Base-by-base conservation (phyloP, 2,329 filamentous ascomycete genomes). In the Dactylellina haptotyla region DNA sequence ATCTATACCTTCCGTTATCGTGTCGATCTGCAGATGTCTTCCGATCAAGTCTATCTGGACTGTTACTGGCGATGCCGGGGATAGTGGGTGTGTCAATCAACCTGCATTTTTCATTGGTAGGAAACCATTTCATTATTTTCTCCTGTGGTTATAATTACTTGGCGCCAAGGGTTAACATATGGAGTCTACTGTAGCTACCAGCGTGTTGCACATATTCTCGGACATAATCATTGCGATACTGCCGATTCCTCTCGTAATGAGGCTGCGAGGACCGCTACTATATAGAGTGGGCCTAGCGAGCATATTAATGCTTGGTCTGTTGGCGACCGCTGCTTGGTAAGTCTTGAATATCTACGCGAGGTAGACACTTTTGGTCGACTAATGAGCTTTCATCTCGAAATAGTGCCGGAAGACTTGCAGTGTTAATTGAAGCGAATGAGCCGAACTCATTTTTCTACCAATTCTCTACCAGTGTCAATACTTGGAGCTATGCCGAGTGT, bases 311-410 rank as follows among this genome's bases (percentile, higher is more conserved):
- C 41, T 73, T 3, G 69, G 61, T 3, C 45, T 73, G 2, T 14
- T 73, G 16, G 69, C 69, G 3, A 73, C 69, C 12, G 54, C 23
- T 18, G 54, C 61, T 20, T 61, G 69, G 69, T 66, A 62, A 58
- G 57, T 16, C 8, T 30, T n/a, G 28, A n/a, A 10, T 46, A 23
- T 9, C 9, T 30, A 9, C 2, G n/a, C n/a, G n/a, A n/a, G n/a
- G n/a, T n/a, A n/a, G n/a, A n/a, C n/a, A n/a, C 39, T 46, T 23
- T 34, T 16, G 5, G 34, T 28, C 20, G 6, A 28, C 39, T 45
- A 28, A 45, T 18, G 26, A 20, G 12, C 14, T 32, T 14, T n/a
- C 32, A 16, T 20, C n/a, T n/a, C 14, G 25, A 43, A 25, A 23
- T 45, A 73, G 69, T 37, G 12, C 30, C 23, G 69, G 26, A n/a